Evolutionary conservation across 805 yeast genomes (phyloP).

Genomic region (Cephaloascus albidus): DNA sequence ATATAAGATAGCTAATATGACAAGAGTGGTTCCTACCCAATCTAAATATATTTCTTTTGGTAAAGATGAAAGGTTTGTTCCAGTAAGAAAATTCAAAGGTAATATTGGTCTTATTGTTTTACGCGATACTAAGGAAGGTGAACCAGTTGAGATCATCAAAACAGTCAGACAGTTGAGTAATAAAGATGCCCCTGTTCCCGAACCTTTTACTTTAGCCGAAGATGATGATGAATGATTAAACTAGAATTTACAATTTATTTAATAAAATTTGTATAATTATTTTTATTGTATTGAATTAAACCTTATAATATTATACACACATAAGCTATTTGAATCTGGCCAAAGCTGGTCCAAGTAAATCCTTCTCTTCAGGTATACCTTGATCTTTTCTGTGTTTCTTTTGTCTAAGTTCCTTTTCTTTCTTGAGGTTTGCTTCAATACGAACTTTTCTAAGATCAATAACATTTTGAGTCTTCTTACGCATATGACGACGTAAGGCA

Average conservation of each 20-base stretch:
- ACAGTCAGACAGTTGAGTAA: conserved; percentile 75
- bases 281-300: too few species aligned
- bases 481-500: conserved; percentile 65
- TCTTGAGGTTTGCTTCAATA: conserved; percentile 61
- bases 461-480: conserved; percentile 79
- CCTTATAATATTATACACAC: too few species aligned
- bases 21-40: conserved; percentile 87
- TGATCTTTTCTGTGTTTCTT: conserved; percentile 32
- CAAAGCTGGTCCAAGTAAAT: conserved; percentile 38
- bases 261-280: too few species aligned
- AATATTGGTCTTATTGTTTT: conserved; percentile 65
- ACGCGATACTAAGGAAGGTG: conserved; percentile 51
- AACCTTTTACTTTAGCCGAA: conserved; percentile 56
- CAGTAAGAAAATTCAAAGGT: conserved; percentile 70
- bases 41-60: conserved; percentile 71
- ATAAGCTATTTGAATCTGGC: conserved; percentile 38
- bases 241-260: too few species aligned
- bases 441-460: conserved; percentile 78
- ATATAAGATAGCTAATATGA: conserved; percentile 65
- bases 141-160: conserved; percentile 58
- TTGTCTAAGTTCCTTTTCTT: conserved; percentile 65
- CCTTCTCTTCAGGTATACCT: conserved; percentile 45
- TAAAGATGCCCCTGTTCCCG: conserved; percentile 68
- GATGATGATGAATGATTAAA: conserved; percentile 48
- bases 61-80: conserved; percentile 68